Conservation (phyloP, 495 filamentous ascomycete species). For the Hypoxylon perforatum region DNA sequence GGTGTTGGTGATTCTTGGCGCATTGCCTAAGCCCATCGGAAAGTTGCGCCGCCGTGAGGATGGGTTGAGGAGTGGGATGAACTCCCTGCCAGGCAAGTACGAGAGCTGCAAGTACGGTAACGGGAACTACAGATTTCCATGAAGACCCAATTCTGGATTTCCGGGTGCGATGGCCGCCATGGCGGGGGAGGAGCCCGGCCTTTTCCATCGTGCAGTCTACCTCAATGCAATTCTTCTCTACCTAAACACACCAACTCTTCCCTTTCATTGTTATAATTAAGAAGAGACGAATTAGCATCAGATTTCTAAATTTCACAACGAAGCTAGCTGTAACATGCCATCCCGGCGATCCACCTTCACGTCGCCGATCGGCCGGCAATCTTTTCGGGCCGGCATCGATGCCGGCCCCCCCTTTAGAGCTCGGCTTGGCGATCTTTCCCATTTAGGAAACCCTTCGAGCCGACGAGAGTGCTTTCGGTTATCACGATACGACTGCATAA, state of each 20-base stretch:
- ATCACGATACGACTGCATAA: not conserved
- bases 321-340: not conserved
- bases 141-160: not conserved
- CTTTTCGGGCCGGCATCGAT: not conserved
- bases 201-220: not conserved
- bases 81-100: conserved; percentile 1
- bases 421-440: conserved; percentile 1
- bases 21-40: conserved; percentile 3
- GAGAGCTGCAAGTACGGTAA: not conserved
- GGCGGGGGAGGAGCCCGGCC: not conserved
- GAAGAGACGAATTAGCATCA: not conserved
- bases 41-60: not conserved
- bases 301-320: not conserved
- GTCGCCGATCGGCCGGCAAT: not conserved
- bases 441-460: not conserved
- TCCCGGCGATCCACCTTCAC: not conserved
- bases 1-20: conserved; percentile 7
- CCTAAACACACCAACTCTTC: not conserved
- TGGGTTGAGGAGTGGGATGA: not conserved
- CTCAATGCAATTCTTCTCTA: not conserved
- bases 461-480: not conserved
- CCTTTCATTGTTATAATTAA: not conserved
- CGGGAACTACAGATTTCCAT: conserved; percentile 4
- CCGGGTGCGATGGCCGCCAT: not conserved
- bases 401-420: not conserved